phyloP scores from a whole-genome alignment of 768 basidiomycete genomes.

The Lactarius pseudohatsudake region DNA sequence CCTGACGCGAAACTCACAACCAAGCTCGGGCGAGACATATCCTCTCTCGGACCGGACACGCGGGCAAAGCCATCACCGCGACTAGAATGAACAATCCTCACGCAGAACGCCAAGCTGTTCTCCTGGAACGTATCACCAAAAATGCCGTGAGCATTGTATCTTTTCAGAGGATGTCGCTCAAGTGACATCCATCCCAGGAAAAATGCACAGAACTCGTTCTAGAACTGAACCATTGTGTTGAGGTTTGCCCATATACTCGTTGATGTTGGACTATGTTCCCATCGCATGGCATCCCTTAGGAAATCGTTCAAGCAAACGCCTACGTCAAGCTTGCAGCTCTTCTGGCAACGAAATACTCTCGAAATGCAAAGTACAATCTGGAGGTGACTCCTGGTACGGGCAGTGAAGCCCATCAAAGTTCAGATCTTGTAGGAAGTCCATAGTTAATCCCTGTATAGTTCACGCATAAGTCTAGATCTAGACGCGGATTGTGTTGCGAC shows the following conservation, averaged over 20 bases:
- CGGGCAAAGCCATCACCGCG: not conserved
- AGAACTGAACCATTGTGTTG: slow-evolving; percentile 85
- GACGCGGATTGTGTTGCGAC: too few species aligned
- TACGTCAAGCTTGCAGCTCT: slow-evolving; percentile 80
- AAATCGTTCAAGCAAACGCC: slow-evolving; percentile 75
- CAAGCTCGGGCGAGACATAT: not conserved
- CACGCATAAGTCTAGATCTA: too few species aligned
- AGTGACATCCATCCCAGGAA: slow-evolving; percentile 48
- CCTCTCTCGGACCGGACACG: not conserved
- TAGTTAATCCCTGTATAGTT: not conserved
- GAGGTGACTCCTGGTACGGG: slow-evolving; percentile 54
- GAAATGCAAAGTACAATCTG: slow-evolving; percentile 92
- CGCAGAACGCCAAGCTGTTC: slow-evolving; percentile 86
- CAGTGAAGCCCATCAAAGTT: slow-evolving; percentile 26
- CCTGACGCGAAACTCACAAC: not conserved
- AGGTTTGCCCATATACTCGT: slow-evolving; percentile 49
- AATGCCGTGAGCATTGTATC: slow-evolving; percentile 56
- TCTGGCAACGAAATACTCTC: slow-evolving; percentile 81
- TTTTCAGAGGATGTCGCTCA: not conserved
- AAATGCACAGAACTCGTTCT: slow-evolving; percentile 90
- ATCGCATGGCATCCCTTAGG: slow-evolving; percentile 42
- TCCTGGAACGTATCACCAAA: slow-evolving; percentile 88
- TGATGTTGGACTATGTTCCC: not conserved
- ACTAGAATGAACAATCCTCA: slow-evolving; percentile 89
- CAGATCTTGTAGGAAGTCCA: not conserved